Conservation (phyloP, 257 asterid species). For the Solanum ahanhuiri region DNA sequence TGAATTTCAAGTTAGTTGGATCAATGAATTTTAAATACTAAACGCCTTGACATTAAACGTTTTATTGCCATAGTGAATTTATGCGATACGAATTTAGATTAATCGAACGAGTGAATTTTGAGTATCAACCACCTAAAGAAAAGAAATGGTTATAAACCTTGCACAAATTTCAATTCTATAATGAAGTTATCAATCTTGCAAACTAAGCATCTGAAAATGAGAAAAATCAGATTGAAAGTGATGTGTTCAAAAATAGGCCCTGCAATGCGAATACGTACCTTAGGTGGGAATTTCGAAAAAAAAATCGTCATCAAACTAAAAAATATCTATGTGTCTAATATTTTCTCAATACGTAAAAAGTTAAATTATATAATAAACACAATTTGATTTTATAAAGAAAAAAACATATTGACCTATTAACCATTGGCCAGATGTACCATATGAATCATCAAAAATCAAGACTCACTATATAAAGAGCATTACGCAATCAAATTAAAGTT, state of each 20-base stretch:
- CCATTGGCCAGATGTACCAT: not conserved
- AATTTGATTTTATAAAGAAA: not conserved
- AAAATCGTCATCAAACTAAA: not conserved
- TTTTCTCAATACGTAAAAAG: not conserved
- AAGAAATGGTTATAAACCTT: not conserved
- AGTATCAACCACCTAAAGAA: not conserved
- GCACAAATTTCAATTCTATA: not conserved
- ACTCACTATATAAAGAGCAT: not conserved
- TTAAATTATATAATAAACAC: not conserved
- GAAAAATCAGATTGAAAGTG: too few relatives aligned
- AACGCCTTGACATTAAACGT: too few relatives aligned
- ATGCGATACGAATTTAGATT: too few relatives aligned
- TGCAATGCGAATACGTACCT: too few relatives aligned
- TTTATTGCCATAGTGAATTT: too few relatives aligned
- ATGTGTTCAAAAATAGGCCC: too few relatives aligned
- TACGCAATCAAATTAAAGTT: not conserved
- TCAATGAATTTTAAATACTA: too few relatives aligned
- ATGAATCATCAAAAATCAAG: not conserved
- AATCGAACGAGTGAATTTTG: not conserved
- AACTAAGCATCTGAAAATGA: too few relatives aligned
- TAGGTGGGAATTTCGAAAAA: too few relatives aligned
- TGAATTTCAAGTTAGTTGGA: too few relatives aligned
- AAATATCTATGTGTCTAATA: not conserved
- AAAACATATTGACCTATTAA: not conserved
- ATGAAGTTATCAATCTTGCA: not conserved